Conservation (phyloP, 2,329 filamentous ascomycete species). For the Pseudocercospora fijiensis region DNA sequence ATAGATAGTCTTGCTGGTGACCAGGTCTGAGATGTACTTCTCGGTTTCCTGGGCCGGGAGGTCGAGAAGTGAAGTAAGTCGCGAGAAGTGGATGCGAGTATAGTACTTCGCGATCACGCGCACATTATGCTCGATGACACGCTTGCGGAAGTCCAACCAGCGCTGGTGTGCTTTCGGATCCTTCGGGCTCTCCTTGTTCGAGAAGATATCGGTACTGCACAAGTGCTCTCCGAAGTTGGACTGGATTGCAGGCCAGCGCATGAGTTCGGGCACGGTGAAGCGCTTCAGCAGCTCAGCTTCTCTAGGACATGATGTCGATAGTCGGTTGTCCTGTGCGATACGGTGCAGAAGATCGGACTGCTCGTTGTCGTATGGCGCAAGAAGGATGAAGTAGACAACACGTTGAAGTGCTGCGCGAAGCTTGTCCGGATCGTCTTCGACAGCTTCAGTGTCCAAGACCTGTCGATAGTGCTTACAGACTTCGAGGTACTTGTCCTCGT, state of each 20-base stretch:
- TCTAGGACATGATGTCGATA: constrained; percentile 54
- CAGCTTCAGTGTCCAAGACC: constrained; percentile 91
- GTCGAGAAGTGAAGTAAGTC: constrained; percentile 86
- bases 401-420: constrained; percentile 83
- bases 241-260: constrained; percentile 95
- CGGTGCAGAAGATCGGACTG: constrained; percentile 96
- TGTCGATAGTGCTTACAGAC: constrained; percentile 98
- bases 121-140: constrained; percentile 98
- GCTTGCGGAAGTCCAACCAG: constrained; percentile 94
- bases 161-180: constrained; percentile 80
- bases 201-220: constrained; percentile 84
- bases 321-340: constrained; percentile 79
- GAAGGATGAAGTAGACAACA: constrained; percentile 96
- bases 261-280: constrained; percentile 93
- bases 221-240: constrained; percentile 86
- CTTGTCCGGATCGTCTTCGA: constrained; percentile 84
- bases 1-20: constrained; percentile 96
- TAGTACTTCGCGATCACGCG: constrained; percentile 98
- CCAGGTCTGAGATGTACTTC: constrained; percentile 96
- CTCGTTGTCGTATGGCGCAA: constrained; percentile 96
- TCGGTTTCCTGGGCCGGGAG: constrained; percentile 94
- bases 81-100: constrained; percentile 90
- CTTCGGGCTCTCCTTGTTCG: constrained; percentile 56
- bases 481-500: constrained; percentile 95
- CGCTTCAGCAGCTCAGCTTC: constrained; percentile 87